Conservation (phyloP, 2,329 filamentous ascomycete genomes). For the Penicillium sp. region DNA sequence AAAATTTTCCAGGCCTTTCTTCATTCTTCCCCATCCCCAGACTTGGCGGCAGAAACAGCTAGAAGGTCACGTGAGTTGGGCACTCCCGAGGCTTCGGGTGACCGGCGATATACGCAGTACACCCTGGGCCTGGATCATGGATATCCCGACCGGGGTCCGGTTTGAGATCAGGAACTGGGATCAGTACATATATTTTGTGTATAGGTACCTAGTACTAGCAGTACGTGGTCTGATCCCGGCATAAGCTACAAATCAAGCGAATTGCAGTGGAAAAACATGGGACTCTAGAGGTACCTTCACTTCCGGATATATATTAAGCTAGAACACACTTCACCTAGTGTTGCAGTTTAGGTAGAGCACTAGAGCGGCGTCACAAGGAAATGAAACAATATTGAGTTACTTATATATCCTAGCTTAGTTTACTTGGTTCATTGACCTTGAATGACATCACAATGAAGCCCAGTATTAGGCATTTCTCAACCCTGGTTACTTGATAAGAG, state of each 20-base stretch:
- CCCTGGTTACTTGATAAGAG: too few species aligned
- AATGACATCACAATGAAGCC: too few species aligned
- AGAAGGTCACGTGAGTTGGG: constrained; percentile 42
- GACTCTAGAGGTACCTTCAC: background rate
- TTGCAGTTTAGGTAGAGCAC: too few species aligned
- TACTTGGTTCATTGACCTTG: too few species aligned
- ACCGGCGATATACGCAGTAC: constrained; percentile 7
- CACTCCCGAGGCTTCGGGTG: constrained; percentile 30
- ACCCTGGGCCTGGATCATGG: too few species aligned
- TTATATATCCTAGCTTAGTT: too few species aligned
- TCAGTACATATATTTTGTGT: background rate
- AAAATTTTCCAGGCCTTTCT: constrained; percentile 46
- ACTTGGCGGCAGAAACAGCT: constrained; percentile 47
- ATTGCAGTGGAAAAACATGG: background rate
- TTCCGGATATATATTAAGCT: background rate
- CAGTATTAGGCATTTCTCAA: too few species aligned
- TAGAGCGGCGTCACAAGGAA: too few species aligned
- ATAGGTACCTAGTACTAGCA: background rate
- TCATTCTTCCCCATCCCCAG: constrained; percentile 43
- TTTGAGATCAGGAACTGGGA: background rate
- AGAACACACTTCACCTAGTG: too few species aligned
- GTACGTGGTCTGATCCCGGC: background rate
- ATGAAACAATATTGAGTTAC: too few species aligned
- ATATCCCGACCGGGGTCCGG: background rate
- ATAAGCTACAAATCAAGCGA: background rate